Evolutionary conservation across 2,329 filamentous ascomycete genomes (phyloP), one percentile per base, ranked within the genome.

Genomic region (Magnaporthales sp.): DNA sequence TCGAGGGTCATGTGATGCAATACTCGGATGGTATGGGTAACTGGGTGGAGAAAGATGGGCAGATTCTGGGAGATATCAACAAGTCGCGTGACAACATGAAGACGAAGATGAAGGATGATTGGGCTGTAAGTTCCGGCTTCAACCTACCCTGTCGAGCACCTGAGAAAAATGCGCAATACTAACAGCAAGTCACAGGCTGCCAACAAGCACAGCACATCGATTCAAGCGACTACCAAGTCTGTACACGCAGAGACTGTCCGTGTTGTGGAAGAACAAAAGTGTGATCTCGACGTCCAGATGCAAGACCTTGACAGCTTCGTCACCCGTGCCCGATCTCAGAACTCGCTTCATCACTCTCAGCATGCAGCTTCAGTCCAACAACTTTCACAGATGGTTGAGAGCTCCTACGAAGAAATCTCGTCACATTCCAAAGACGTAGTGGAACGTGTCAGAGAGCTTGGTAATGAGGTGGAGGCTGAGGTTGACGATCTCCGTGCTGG

Each of bases 281-380:
- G 86, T 67, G 91, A 96, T 71, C 90, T 99, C 74, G 89, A 91
- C 68, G 85, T 83, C n/a, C 92, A 98, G 77, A 93, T 99, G 86
- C 86, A 89, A 67, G 91, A 92, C 1, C 84, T 99, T 8, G 94
- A 98, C 73, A 91, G 94, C 70, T 97, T 97, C 72, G 92, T 98
- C 54, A 85, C 89, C 32, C 88, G 91, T 32, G 93, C 96, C 64
- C 87, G 89, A 68, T 86, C 86, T 1, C 90, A 96, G 73, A 98
- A 97, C 75, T 86, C 89, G 31, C 81, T 83, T 22, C 92, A 96
- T 74, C 89, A 95, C 75, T 83, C 87, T 29, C 83, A 85, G 29
- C 91, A 96, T 70, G 77, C 83, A 1, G 76, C 81, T n/a, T 90
- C 88, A 1, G 80, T 97, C n/a, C 78, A 84, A 38, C 78, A 78